A percentile compares a stretch with the other conserved stretches of the same genome.
Evolutionary conservation across 2,329 filamentous ascomycete species (phyloP).

Genomic region (Alternaria consortialis): DNA sequence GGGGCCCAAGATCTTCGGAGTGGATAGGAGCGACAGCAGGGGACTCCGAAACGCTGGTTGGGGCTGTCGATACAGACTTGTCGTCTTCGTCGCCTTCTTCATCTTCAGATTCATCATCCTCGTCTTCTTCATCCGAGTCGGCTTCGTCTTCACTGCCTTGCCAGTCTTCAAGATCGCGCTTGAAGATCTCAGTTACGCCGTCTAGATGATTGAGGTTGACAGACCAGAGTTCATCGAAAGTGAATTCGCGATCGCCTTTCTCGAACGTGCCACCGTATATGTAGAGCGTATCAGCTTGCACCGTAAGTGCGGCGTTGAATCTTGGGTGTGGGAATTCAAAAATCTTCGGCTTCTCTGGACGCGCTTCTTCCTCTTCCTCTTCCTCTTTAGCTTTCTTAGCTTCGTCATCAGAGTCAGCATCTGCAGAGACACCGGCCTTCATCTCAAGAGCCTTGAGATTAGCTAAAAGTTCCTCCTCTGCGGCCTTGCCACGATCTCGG

Average conservation of each 20-base stretch:
- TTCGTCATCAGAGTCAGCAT: slow-evolving; percentile 49
- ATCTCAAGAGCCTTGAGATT: slow-evolving; percentile 88
- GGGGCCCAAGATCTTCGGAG: slow-evolving; percentile 56
- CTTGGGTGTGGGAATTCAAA: slow-evolving; percentile 88
- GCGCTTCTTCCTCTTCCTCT: slow-evolving; percentile 62
- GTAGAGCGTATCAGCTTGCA: slow-evolving; percentile 91
- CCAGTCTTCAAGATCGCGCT: slow-evolving; percentile 86
- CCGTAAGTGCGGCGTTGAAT: slow-evolving; percentile 89
- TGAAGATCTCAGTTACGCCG: slow-evolving; percentile 91
- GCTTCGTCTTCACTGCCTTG: slow-evolving; percentile 61
- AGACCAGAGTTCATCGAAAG: slow-evolving; percentile 93
- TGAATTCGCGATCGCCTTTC: slow-evolving; percentile 92
- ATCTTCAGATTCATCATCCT: slow-evolving; percentile 52
- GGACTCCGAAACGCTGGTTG: slow-evolving; percentile 53
- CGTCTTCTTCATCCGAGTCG: slow-evolving; percentile 59
- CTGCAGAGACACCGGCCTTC: slow-evolving; percentile 67
- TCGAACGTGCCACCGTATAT: slow-evolving; percentile 96
- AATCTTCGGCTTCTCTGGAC: slow-evolving; percentile 64
- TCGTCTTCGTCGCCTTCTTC: slow-evolving; percentile 65
- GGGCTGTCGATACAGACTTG: slow-evolving; percentile 61
- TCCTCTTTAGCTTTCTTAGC: slow-evolving; percentile 41
- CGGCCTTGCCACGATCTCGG: slow-evolving; percentile 81
- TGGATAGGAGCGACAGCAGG: slow-evolving; percentile 27
- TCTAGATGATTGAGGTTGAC: slow-evolving; percentile 95
- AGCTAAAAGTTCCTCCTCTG: slow-evolving; percentile 87